Evolutionary conservation across 2,329 filamentous ascomycete species (phyloP).

Genomic region (Epichloe gansuensis): DNA sequence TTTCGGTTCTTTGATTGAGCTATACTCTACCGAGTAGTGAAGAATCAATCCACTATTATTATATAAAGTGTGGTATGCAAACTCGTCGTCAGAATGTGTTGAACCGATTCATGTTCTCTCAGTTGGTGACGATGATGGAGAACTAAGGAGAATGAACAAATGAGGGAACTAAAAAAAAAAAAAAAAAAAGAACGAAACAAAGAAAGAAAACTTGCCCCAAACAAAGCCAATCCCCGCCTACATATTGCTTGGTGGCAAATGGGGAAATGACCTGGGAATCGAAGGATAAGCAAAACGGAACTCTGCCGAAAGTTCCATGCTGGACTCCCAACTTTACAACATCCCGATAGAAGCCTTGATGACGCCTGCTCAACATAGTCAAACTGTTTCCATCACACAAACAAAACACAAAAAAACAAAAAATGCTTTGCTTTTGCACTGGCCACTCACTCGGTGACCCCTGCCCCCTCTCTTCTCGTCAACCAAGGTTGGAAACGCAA

Average conservation of each 20-base stretch:
- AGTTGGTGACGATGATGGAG: too few species aligned
- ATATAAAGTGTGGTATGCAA: too few species aligned
- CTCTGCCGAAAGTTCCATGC: neutral
- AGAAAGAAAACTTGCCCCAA: neutral
- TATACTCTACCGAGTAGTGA: too few species aligned
- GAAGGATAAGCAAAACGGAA: neutral
- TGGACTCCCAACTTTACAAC: neutral
- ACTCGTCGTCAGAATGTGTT: too few species aligned
- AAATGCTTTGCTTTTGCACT: conserved; percentile 2
- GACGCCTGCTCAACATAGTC: conserved; percentile 8
- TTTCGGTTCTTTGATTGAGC: too few species aligned
- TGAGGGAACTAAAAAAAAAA: neutral
- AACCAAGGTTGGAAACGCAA: neutral
- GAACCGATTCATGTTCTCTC: too few species aligned
- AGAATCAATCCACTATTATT: too few species aligned
- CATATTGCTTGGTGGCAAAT: too few species aligned
- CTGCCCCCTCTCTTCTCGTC: neutral
- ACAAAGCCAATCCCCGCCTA: neutral
- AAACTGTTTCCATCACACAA: neutral
- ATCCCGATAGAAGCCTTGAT: neutral
- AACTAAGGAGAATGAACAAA: too few species aligned
- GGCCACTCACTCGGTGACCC: neutral
- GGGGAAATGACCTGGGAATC: too few species aligned
- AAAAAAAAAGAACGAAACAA: neutral
- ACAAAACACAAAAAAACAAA: neutral